Evolutionary conservation across 2,329 filamentous ascomycete genomes (phyloP).

Genomic region (Aspergillus sp.): DNA sequence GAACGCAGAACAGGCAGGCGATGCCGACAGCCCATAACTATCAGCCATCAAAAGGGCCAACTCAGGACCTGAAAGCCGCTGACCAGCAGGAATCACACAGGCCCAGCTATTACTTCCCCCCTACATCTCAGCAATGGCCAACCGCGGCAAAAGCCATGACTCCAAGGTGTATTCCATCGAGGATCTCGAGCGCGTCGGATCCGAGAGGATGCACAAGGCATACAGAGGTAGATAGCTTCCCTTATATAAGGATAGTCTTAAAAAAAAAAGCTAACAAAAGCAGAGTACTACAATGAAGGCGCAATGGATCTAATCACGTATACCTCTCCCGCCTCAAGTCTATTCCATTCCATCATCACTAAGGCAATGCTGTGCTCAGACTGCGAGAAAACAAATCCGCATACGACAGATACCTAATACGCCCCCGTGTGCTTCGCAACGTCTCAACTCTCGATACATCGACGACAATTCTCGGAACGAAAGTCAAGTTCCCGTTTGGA

Average conservation of each 20-base stretch:
- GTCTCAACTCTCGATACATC: conserved; percentile 40
- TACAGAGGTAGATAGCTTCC: conserved; percentile 22
- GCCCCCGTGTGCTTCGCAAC: conserved; percentile 43
- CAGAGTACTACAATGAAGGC: conserved; percentile 57
- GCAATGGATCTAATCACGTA: conserved; percentile 52
- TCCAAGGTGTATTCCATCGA: conserved; percentile 14
- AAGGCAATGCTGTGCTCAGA: conserved; percentile 6
- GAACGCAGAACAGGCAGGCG: too few relatives aligned
- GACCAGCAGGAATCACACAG: too few relatives aligned
- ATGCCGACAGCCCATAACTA: too few relatives aligned
- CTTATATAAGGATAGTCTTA: background rate
- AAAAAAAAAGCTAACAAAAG: background rate
- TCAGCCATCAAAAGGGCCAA: too few relatives aligned
- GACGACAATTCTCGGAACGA: conserved; percentile 43
- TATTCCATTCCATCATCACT: too few relatives aligned
- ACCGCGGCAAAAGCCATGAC: conserved; percentile 17
- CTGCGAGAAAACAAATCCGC: conserved; percentile 53
- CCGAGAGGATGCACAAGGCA: conserved; percentile 36
- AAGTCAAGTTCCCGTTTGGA: conserved; percentile 49
- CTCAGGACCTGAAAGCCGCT: too few relatives aligned
- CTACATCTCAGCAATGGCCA: conserved; percentile 12
- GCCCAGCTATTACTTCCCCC: too few relatives aligned
- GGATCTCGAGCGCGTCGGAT: conserved; percentile 38
- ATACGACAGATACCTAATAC: conserved; percentile 49
- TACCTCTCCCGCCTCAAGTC: background rate